Conservation (phyloP, 176 grass and related monocot genomes). For the Cenchrus purpureus region DNA sequence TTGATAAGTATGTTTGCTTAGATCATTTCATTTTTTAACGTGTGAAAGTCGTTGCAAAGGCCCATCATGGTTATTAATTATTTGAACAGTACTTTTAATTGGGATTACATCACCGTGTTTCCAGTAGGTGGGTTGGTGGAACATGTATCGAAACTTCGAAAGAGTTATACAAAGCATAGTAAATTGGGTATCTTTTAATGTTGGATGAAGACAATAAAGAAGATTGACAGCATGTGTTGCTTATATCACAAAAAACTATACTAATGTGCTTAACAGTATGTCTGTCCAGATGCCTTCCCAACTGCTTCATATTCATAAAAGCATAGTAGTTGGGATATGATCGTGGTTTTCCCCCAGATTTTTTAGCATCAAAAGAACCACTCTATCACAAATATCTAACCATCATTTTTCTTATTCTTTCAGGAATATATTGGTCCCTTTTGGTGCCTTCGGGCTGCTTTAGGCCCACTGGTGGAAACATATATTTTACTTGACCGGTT, state of each 20-base stretch:
- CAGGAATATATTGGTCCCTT: slow-evolving; percentile 89
- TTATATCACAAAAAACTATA: slow-evolving; percentile 25
- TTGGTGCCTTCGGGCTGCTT: slow-evolving; percentile 90
- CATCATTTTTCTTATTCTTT: slow-evolving; percentile 27
- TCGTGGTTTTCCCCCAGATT: not conserved
- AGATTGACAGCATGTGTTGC: not conserved
- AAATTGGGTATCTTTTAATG: not conserved
- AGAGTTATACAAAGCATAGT: not conserved
- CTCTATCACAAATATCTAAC: slow-evolving; percentile 12
- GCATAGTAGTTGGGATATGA: slow-evolving; percentile 23
- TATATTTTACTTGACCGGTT: slow-evolving; percentile 94
- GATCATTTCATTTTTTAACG: slow-evolving; percentile 27
- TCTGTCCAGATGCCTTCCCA: not conserved
- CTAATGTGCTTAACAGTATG: slow-evolving; percentile 18
- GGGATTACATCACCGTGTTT: slow-evolving; percentile 10
- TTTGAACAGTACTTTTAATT: not conserved
- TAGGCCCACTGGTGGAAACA: slow-evolving; percentile 91
- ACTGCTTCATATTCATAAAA: slow-evolving; percentile 34
- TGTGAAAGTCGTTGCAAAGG: not conserved
- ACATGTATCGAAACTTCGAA: slow-evolving; percentile 3
- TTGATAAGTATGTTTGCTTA: slow-evolving; percentile 23
- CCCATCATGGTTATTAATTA: not conserved
- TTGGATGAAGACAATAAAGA: not conserved
- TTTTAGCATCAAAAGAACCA: not conserved
- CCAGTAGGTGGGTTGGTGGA: not conserved